These are phyloP conservation scores for Bacidia gigantensis DNA, from an alignment of 495 filamentous ascomycete genomes.

Conservation along the genomic window DNA sequence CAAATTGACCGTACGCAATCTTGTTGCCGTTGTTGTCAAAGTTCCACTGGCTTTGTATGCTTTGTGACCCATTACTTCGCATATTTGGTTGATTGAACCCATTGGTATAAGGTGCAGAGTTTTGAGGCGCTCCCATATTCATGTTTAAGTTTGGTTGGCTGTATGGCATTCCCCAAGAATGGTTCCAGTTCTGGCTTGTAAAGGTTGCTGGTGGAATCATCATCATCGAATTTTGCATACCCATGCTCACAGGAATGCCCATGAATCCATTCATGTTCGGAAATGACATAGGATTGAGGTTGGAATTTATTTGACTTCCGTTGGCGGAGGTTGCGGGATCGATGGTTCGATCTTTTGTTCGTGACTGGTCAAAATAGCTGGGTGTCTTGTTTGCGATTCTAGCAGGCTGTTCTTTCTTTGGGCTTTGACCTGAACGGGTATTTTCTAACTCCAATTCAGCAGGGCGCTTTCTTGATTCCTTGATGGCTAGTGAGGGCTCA, in stretches of 20 bases:
- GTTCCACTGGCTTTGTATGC: constrained; percentile 4
- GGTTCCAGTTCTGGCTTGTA: constrained; percentile 14
- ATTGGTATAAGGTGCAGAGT: background rate
- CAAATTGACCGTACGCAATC: constrained; percentile 28
- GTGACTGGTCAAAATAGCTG: background rate
- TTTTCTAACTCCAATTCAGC: constrained; percentile 61
- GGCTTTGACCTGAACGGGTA: constrained; percentile 45
- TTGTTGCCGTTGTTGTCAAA: background rate
- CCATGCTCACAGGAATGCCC: constrained; percentile 25
- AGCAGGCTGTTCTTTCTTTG: background rate
- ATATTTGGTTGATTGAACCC: background rate
- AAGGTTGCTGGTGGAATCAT: constrained; percentile 23
- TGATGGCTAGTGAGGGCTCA: background rate
- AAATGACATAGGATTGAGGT: constrained; percentile 27
- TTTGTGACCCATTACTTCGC: background rate
- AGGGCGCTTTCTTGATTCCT: constrained; percentile 31
- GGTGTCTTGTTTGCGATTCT: background rate
- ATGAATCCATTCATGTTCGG: constrained; percentile 29
- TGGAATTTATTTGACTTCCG: background rate
- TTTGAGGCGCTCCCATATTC: constrained; percentile 1
- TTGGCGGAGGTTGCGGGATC: background rate
- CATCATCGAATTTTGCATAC: constrained; percentile 46
- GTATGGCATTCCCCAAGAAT: constrained; percentile 9
- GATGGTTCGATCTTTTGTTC: background rate
- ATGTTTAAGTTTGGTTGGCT: constrained; percentile 1